Evolutionary conservation across 2,329 filamentous ascomycete genomes (phyloP), one percentile per base, ranked within the genome.

Genomic region (Ilyonectria mors-panacis): DNA sequence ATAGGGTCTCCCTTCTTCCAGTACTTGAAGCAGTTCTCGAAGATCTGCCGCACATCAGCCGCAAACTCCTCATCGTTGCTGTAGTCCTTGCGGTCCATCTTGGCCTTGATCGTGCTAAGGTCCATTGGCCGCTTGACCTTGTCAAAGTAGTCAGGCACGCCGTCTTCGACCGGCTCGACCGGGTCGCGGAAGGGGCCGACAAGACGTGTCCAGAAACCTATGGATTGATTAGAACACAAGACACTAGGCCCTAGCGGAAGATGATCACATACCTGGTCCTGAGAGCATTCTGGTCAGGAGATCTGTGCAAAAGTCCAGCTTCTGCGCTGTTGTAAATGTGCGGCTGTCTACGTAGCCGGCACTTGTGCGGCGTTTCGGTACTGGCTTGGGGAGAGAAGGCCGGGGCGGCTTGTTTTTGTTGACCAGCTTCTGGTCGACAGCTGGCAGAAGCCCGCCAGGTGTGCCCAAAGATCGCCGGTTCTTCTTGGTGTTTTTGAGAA

Each of bases 131-230:
- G 83, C 78, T 86, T 88, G 65, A 91, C 81, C 74, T 89, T 89
- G 12, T 87, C 84, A 23, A 89, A 80, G 77, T 91, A 91, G 74
- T 91, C 88, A 2, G 88, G 88, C 2, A 90, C 87, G 19, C 85
- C 86, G 69, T 91, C 88, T 42, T 83, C 81, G 3, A 79, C 74
- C 0, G 89, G 88, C 64, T 89, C 84, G 7, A 91, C 89, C 0
- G 89, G 85, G 26, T 90, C 85, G 50, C 85, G 85, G 78, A 91
- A 91, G 0, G 88, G 87, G 0, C 88, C 88, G 3, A 91, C 88
- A 0, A 91, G 83, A n/a, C 89, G 86, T 0, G 89, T 91, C 89
- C 89, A 91, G 76, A 89, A 91, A 7, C 89, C 88, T 89, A 44
- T 42, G 23, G 17, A 39, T 17, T n/a, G 33, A 33, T 59, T 72